phyloP scores from a whole-genome alignment of 2,329 filamentous ascomycete species.

The Lasiodiplodia sp. region DNA sequence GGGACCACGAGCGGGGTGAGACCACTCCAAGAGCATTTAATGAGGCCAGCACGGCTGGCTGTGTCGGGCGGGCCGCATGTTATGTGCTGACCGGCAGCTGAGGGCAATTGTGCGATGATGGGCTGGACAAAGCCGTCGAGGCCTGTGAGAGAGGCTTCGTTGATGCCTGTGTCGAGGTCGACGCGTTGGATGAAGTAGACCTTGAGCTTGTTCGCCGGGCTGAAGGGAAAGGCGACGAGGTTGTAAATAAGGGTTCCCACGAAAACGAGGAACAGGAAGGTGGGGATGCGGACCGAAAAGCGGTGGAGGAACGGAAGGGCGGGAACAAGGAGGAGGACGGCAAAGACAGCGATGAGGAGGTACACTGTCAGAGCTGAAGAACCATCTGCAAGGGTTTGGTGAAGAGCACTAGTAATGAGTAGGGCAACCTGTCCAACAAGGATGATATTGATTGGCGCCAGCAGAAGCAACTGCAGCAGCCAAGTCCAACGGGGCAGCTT shows the following conservation, averaged over 20 bases:
- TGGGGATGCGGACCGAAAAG: conserved; percentile 80
- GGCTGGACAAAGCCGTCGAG: conserved; percentile 50
- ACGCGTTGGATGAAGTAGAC: conserved; percentile 85
- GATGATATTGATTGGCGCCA: conserved; percentile 80
- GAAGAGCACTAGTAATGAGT: conserved; percentile 72
- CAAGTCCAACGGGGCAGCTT: conserved; percentile 83
- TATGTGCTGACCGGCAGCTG: conserved; percentile 66
- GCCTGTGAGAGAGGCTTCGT: conserved; percentile 64
- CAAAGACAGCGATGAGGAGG: conserved; percentile 70
- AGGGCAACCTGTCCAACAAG: conserved; percentile 79
- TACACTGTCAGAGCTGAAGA: conserved; percentile 76
- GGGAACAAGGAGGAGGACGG: conserved; percentile 76
- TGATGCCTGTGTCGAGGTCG: conserved; percentile 74
- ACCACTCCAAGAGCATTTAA: conserved; percentile 75
- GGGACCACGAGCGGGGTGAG: conserved; percentile 70
- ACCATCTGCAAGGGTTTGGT: conserved; percentile 87
- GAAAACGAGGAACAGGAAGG: conserved; percentile 77
- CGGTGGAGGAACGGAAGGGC: conserved; percentile 86
- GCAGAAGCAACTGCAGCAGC: conserved; percentile 82
- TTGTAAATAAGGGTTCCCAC: conserved; percentile 83
- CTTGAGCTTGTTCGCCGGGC: conserved; percentile 78
- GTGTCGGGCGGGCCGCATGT: conserved; percentile 50
- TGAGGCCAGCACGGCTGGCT: conserved; percentile 59
- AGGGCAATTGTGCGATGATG: conserved; percentile 74
- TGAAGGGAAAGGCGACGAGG: conserved; percentile 87